Base-by-base conservation (phyloP, 345 rosid genomes). In the Hibiscus tridactylites region DNA sequence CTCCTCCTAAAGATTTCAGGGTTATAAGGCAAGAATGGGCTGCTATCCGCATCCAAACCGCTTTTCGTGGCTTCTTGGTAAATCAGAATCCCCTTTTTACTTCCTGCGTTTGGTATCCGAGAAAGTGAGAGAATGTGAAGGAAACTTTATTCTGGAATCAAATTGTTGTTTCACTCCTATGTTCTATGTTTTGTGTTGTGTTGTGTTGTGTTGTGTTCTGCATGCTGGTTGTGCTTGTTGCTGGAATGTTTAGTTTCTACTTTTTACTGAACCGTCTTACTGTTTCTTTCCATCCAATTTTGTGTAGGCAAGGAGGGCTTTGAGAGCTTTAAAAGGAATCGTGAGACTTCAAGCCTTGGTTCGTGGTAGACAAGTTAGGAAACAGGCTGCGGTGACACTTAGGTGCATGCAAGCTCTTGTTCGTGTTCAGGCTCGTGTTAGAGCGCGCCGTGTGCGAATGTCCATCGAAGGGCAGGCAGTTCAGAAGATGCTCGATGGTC, bases 401-500 rank as follows among this genome's bases (percentile, higher is more conserved):
- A 87, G 90, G 78, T 90, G 97, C 70, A 94, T 94, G 98, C 98
- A 94, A 81, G 98, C 98, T 79, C 90, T 94, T 3, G 96, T 91
- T 37, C 78, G 98, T 35, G 96, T 91, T n/a, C 98, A 94, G 66
- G 97, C 98, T 56, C 86, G 96, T 26, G 96, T 91, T 3, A 84
- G 98, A 84, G 98, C 97, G 62, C 91, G 91, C 50, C 90, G 85
- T 10, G 98, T 91, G 6, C 80, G 98, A 37, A 86, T 90, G 97
- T 88, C 98, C 21, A 58, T 81, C 0, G 92, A 94, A 75, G 98
- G 97, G 29, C 96, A 90, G 77, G 92, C 86, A 7, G 92, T 91
- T 61, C 96, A 90, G 79, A 77, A 83, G 78, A 64, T 91, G 72
- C 80, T 91, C 2, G 77, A 90, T 72, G 91, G 85, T 70, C 83